These are phyloP conservation scores for Durio zibethinus DNA, from an alignment of 345 rosid genomes.

Conservation along the genomic window DNA sequence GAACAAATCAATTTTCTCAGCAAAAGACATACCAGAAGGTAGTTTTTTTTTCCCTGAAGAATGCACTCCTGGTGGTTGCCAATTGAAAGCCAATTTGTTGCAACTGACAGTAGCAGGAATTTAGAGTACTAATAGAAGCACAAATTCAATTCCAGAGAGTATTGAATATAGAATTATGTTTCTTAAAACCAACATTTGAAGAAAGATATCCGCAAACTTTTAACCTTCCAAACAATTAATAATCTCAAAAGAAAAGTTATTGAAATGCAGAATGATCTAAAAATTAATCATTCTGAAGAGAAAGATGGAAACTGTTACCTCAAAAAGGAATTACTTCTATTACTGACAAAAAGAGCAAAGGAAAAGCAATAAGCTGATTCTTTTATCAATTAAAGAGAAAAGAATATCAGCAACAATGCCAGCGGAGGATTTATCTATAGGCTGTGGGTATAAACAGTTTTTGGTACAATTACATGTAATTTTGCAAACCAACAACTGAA, in stretches of 20 bases:
- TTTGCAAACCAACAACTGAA: slow-evolving; percentile 19
- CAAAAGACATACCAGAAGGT: not conserved
- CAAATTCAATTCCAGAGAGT: not conserved
- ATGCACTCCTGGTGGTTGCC: not conserved
- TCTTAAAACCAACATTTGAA: not conserved
- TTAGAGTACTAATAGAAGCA: not conserved
- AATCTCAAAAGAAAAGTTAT: not conserved
- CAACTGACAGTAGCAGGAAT: not conserved
- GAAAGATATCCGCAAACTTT: not conserved
- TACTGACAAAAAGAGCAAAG: not conserved
- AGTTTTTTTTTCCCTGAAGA: not conserved
- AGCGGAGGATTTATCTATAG: not conserved
- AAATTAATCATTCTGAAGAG: not conserved
- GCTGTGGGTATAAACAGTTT: slow-evolving; percentile 12
- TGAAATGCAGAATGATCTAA: not conserved
- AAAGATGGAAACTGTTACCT: not conserved
- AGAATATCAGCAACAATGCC: slow-evolving; percentile 10
- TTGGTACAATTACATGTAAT: slow-evolving; percentile 3
- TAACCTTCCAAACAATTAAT: not conserved
- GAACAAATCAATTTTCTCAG: not conserved
- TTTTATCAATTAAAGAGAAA: slow-evolving; percentile 8
- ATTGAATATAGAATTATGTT: not conserved
- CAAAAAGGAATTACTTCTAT: not conserved
- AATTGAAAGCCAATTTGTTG: not conserved
- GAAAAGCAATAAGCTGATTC: not conserved